Percentiles rank a stretch among this genome's conserved stretches.
phyloP scores from a whole-genome alignment of 345 rosid species.

The Ailanthus altissimus region DNA sequence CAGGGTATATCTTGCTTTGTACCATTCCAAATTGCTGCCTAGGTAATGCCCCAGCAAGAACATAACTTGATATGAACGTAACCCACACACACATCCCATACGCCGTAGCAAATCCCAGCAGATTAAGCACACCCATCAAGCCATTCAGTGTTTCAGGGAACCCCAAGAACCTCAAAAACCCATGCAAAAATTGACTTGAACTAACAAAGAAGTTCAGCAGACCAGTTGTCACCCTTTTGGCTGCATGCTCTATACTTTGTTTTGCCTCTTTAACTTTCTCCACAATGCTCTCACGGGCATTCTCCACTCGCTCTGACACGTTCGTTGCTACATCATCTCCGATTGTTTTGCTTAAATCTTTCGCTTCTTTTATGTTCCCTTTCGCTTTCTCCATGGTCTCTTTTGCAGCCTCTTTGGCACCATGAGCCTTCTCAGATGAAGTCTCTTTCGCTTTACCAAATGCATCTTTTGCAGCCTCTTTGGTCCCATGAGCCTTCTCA shows the following conservation, averaged over 20 bases:
- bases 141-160: constrained; percentile 13
- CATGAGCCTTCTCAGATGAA: constrained; percentile 19
- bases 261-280: constrained; percentile 21
- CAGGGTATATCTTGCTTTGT: constrained; percentile 84
- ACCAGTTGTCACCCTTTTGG: not conserved
- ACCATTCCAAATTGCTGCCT: constrained; percentile 71
- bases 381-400: constrained; percentile 22
- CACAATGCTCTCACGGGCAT: not conserved
- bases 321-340: constrained; percentile 15
- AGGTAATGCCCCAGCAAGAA: constrained; percentile 50
- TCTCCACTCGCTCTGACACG: constrained; percentile 7
- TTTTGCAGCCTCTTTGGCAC: constrained; percentile 23
- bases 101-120: constrained; percentile 52
- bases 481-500: constrained; percentile 16
- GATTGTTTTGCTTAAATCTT: constrained; percentile 27
- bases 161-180: constrained; percentile 4
- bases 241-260: constrained; percentile 10
- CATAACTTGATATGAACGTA: constrained; percentile 67
- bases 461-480: constrained; percentile 26
- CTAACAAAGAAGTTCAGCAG: not conserved
- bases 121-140: constrained; percentile 34
- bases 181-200: not conserved
- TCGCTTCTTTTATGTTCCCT: not conserved
- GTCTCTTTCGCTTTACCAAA: constrained; percentile 12
- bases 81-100: constrained; percentile 82